A percentile compares a stretch with the other conserved stretches of the same genome.
phyloP scores from a whole-genome alignment of 1,139 yeast genomes.

The Suhomyces bolitotheri region DNA sequence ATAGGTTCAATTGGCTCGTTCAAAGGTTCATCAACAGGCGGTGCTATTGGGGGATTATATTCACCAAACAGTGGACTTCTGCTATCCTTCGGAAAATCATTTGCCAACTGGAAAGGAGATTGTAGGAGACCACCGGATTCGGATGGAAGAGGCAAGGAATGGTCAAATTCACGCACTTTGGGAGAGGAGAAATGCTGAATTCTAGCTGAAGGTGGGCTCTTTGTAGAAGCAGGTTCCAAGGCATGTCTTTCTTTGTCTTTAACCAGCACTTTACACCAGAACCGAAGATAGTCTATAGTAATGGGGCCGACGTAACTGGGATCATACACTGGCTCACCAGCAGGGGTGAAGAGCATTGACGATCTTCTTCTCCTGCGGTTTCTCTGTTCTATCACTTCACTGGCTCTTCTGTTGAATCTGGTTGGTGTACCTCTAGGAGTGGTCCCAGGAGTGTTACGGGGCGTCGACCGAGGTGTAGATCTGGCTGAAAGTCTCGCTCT shows the following conservation, averaged over 20 bases:
- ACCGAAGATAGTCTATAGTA: slow-evolving; percentile 39
- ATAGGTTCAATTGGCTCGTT: neutral
- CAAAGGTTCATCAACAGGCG: neutral
- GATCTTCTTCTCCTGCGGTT: slow-evolving; percentile 30
- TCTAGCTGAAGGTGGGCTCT: slow-evolving; percentile 7
- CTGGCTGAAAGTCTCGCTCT: slow-evolving; percentile 13
- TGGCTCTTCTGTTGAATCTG: slow-evolving; percentile 11
- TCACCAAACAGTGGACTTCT: slow-evolving; percentile 8
- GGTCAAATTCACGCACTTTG: slow-evolving; percentile 19
- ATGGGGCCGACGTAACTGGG: slow-evolving; percentile 41
- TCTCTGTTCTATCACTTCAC: slow-evolving; percentile 14
- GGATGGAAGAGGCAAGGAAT: slow-evolving; percentile 29
- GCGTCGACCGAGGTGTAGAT: slow-evolving; percentile 9
- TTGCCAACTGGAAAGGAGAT: slow-evolving; percentile 15
- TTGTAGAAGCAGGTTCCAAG: neutral
- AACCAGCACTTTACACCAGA: slow-evolving; percentile 35
- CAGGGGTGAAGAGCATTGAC: slow-evolving; percentile 28
- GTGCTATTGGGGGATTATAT: neutral
- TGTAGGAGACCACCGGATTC: slow-evolving; percentile 13
- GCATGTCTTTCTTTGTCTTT: slow-evolving; percentile 22
- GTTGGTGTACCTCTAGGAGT: slow-evolving; percentile 11
- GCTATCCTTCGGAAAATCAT: neutral
- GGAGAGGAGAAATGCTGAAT: slow-evolving; percentile 2
- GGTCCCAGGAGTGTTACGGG: slow-evolving; percentile 11
- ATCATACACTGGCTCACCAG: slow-evolving; percentile 29